Evolutionary conservation across 768 basidiomycete species (phyloP).

Genomic region (Rhodotorula taiwanensis): DNA sequence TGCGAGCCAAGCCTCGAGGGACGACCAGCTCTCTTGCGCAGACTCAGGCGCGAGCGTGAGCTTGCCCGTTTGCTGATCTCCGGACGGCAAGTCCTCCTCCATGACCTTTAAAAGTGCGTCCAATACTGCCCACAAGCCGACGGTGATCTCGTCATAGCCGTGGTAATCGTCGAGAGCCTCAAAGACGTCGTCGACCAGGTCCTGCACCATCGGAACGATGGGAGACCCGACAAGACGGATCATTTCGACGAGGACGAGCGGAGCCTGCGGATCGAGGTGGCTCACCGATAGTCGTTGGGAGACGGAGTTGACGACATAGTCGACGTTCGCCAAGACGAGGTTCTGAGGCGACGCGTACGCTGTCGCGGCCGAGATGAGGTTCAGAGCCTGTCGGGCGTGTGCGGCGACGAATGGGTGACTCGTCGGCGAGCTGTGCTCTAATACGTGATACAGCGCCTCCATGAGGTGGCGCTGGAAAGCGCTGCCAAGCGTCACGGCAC

Average conservation of each 20-base stretch:
- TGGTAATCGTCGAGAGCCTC: constrained; percentile 94
- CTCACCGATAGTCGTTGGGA: constrained; percentile 67
- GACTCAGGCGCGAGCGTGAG: too few species aligned
- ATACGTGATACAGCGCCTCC: constrained; percentile 71
- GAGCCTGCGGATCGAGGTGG: constrained; percentile 79
- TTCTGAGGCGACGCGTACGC: constrained; percentile 86
- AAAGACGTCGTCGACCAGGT: constrained; percentile 95
- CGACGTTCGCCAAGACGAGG: constrained; percentile 85
- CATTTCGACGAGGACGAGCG: constrained; percentile 76
- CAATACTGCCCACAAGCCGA: constrained; percentile 79
- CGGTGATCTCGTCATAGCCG: constrained; percentile 78
- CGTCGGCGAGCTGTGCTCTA: constrained; percentile 76
- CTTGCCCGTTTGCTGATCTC: too few species aligned
- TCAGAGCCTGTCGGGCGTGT: constrained; percentile 68
- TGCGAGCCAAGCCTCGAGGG: constrained; percentile 60
- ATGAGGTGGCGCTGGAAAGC: constrained; percentile 69
- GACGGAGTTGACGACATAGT: constrained; percentile 87
- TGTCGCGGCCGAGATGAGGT: constrained; percentile 62
- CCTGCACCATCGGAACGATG: constrained; percentile 80
- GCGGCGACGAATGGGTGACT: constrained; percentile 57
- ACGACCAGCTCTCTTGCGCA: constrained; percentile 38
- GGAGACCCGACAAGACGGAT: constrained; percentile 78
- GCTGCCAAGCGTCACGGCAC: constrained; percentile 63
- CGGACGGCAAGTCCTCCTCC: constrained; percentile 45
- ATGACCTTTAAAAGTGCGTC: constrained; percentile 76